Base-by-base conservation (phyloP, 306 rosid genomes). In the Castanospermum australe region DNA sequence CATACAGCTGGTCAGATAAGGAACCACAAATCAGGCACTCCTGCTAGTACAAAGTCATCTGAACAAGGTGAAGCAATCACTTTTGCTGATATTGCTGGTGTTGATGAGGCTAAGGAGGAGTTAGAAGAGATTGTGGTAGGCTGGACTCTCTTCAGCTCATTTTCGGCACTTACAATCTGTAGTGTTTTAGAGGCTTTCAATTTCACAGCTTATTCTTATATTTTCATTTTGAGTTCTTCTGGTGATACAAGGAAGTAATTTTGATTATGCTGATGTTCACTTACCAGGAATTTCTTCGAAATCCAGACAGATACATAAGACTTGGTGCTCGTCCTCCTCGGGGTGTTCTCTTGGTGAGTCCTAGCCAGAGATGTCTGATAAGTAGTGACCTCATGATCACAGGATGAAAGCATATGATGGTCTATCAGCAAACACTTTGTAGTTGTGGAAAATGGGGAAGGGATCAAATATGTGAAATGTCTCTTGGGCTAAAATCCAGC, bases 301-400 rank as follows among this genome's bases (percentile, higher is more conserved):
- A 90, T 85, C 99, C 99, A n/a, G 98, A 95, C 66, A 91, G 78
- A 83, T 95, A 93, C 66, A 33, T 76, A 73, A 88, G 97, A 52
- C 92, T 95, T 77, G 99, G 99, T 85, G 99, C 99, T 64, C 98
- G 99, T 83, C 99, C 99, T 83, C 99, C 99, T 57, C 94, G 98
- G 48, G 99, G 98, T 81, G 99, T 95, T 78, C 97, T 95, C 39
- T 83, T 95, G 99, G 99, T 94, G 86, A 94, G 98, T 86, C 79
- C 75, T 68, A 65, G 72, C 24, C 79, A 22, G 21, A 83, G 59
- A 71, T 54, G 61, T 28, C 42, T 76, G 54, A 48, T 36, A 59
- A 45, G 20, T 74, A 47, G 24, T 21, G 51, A 11, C 24, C 56
- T 54, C 64, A 25, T 59, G 41, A 45, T 50, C 48, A 50, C 17